A percentile compares a stretch with the other conserved stretches of the same genome.
Conservation (phyloP, 768 basidiomycete genomes). For the Suillus variegatus region DNA sequence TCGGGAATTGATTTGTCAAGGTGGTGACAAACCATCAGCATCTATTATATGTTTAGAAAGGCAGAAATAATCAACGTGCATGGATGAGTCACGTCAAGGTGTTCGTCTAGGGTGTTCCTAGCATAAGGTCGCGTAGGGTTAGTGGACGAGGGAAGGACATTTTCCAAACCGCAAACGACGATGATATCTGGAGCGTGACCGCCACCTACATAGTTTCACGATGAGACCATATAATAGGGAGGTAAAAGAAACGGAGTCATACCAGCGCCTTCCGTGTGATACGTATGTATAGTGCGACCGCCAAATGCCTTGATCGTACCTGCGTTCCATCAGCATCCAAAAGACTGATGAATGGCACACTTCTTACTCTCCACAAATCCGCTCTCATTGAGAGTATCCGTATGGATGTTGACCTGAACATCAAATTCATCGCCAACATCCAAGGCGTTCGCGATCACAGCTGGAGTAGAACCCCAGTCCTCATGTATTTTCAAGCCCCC, state of each 20-base stretch:
- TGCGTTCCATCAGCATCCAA: conserved; percentile 29
- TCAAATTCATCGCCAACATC: conserved; percentile 89
- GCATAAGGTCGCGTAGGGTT: conserved; percentile 95
- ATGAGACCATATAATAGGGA: background rate
- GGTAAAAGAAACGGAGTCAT: conserved; percentile 4
- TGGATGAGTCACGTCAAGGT: conserved; percentile 75
- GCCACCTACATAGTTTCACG: conserved; percentile 52
- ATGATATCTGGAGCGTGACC: conserved; percentile 99
- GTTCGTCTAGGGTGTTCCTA: conserved; percentile 91
- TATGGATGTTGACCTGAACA: conserved; percentile 97
- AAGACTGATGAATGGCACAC: background rate
- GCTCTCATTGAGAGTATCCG: conserved; percentile 96
- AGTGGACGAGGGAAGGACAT: conserved; percentile 94
- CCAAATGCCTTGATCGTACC: conserved; percentile 91
- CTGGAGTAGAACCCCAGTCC: conserved; percentile 95
- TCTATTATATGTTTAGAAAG: conserved; percentile 48
- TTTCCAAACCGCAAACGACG: conserved; percentile 86
- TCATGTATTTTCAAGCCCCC: conserved; percentile 94
- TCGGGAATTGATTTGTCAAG: conserved; percentile 89
- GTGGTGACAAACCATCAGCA: conserved; percentile 99
- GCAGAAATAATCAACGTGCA: background rate
- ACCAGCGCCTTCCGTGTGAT: conserved; percentile 97
- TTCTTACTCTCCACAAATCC: conserved; percentile 90
- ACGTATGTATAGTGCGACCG: conserved; percentile 91
- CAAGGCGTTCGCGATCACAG: conserved; percentile 73